Conservation (phyloP, 495 filamentous ascomycete species). For the Lepraria neglecta region DNA sequence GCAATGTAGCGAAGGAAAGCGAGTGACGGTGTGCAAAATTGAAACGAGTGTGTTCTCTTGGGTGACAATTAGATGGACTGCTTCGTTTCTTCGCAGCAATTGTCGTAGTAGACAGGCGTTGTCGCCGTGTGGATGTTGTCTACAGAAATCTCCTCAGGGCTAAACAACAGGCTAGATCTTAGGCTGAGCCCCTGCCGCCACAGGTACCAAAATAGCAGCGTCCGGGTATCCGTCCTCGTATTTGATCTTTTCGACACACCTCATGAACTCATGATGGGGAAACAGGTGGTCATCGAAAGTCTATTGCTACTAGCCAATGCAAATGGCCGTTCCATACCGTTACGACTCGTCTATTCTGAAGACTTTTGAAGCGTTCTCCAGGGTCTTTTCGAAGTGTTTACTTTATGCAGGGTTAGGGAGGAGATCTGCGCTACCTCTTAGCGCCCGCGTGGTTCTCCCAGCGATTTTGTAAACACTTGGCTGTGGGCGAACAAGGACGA, state of each 20-base stretch:
- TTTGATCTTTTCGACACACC: background rate
- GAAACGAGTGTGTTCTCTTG: slow-evolving; percentile 10
- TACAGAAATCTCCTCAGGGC: slow-evolving; percentile 1
- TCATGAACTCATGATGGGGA: background rate
- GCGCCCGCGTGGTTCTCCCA: background rate
- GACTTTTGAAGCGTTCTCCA: background rate
- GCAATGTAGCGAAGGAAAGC: background rate
- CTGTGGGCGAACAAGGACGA: background rate
- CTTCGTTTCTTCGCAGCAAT: background rate
- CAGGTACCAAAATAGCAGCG: slow-evolving; percentile 9
- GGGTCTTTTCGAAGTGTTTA: background rate
- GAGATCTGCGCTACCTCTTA: background rate
- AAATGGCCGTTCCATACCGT: too few species aligned
- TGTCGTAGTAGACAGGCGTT: background rate
- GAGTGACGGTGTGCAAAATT: slow-evolving; percentile 2
- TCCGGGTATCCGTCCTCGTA: background rate
- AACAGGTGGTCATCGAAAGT: too few species aligned
- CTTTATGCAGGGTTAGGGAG: slow-evolving; percentile 1
- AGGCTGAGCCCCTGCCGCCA: slow-evolving; percentile 1
- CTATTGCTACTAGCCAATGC: too few species aligned
- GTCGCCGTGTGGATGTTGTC: background rate
- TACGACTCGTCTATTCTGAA: background rate
- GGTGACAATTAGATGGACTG: background rate
- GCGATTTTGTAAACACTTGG: background rate
- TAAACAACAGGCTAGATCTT: background rate